Conservation (phyloP, 2,329 filamentous ascomycete species). For the Fusarium concolor region DNA sequence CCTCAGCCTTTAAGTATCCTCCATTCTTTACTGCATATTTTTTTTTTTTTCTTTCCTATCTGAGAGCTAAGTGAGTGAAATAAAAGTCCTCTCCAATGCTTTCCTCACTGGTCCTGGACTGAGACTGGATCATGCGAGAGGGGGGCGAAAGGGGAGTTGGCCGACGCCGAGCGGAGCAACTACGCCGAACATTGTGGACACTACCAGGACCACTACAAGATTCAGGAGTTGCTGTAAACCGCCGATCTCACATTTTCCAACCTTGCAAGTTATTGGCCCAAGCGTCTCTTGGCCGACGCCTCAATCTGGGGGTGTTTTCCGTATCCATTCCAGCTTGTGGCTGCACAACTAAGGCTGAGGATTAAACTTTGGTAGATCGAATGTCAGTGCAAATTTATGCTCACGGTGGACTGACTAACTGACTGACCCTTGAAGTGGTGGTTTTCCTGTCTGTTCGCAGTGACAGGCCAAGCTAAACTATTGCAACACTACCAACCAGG, state of each 20-base stretch:
- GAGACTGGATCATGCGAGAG: conserved; percentile 1
- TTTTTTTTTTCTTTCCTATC: neutral
- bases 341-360: conserved; percentile 2
- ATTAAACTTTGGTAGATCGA: conserved; percentile 1
- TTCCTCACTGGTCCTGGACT: conserved; percentile 10
- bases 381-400: neutral
- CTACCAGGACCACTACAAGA: neutral
- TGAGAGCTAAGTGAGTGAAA: neutral
- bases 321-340: neutral
- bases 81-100: conserved; percentile 17
- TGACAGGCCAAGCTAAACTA: conserved; percentile 4
- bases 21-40: neutral
- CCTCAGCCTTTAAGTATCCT: conserved; percentile 1
- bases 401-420: no score
- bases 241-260: conserved; percentile 11
- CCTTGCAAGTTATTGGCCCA: conserved; percentile 1
- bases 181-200: conserved; percentile 7
- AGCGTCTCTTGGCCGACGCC: conserved; percentile 3
- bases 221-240: neutral
- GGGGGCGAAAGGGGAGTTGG: conserved; percentile 15
- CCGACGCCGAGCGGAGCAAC: conserved; percentile 28
- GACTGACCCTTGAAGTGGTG: neutral
- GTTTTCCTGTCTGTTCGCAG: neutral
- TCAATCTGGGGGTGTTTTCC: neutral
- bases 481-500: conserved; percentile 8